Percentiles rank a stretch among this genome's conserved stretches.
Evolutionary conservation across 306 rosid species (phyloP).

Genomic region (Mucuna pruriens): DNA sequence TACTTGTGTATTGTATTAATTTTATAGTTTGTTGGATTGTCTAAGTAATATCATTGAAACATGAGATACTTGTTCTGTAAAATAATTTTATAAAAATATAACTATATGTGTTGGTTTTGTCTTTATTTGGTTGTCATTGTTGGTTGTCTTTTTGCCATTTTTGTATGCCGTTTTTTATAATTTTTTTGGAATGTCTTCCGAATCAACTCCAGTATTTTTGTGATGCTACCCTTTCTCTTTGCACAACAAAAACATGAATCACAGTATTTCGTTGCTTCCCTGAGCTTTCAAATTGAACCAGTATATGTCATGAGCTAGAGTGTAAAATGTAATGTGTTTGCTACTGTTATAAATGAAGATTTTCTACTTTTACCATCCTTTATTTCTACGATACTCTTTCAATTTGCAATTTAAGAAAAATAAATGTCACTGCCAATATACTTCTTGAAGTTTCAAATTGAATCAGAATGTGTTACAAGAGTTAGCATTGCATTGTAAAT

Average conservation of each 20-base stretch:
- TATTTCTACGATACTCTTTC: background rate
- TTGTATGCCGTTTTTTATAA: background rate
- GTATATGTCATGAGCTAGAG: background rate
- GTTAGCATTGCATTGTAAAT: background rate
- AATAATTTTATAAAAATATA: background rate
- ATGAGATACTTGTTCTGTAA: background rate
- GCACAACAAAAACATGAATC: background rate
- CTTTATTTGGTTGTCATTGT: background rate
- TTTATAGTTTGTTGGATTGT: background rate
- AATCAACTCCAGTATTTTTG: background rate
- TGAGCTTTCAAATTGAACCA: background rate
- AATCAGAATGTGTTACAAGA: background rate
- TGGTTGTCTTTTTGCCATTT: background rate
- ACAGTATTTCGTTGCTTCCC: background rate
- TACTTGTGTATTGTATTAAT: background rate
- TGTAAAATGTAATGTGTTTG: background rate
- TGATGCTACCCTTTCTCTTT: background rate
- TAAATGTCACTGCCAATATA: background rate
- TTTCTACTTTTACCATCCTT: background rate
- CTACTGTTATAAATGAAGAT: background rate
- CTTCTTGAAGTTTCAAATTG: slow-evolving; percentile 4
- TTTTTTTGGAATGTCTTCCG: background rate
- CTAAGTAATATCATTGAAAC: background rate
- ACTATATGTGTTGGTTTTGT: background rate
- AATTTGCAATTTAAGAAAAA: background rate